Percentiles rank a stretch among this genome's conserved stretches.
Evolutionary conservation across 2,329 filamentous ascomycete species (phyloP).

Genomic region (Scytalidium sp.): DNA sequence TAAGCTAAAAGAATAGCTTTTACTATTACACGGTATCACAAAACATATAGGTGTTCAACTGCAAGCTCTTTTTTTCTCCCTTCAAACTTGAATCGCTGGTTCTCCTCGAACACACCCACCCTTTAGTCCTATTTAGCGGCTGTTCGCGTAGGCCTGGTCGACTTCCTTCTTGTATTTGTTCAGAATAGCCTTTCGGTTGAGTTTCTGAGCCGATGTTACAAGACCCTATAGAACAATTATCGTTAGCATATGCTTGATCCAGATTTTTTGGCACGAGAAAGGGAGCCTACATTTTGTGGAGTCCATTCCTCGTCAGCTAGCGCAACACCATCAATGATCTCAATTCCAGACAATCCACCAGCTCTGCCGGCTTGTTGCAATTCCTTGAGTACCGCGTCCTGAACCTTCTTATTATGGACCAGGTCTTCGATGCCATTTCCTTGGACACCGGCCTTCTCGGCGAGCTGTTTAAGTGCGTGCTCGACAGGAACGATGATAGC

Average conservation of each 20-base stretch:
- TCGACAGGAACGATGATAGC: constrained; percentile 74
- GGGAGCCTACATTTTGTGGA: constrained; percentile 69
- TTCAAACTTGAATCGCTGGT: no score
- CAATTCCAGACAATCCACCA: constrained; percentile 66
- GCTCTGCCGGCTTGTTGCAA: constrained; percentile 62
- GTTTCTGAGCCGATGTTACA: constrained; percentile 69
- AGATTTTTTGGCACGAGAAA: constrained; percentile 17
- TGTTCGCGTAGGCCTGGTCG: constrained; percentile 49
- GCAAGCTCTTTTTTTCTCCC: no score
- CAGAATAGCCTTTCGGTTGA: constrained; percentile 67
- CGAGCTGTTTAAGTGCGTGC: constrained; percentile 58
- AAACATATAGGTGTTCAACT: not conserved
- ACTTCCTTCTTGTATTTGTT: constrained; percentile 60
- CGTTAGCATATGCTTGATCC: constrained; percentile 33
- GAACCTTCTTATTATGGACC: constrained; percentile 64
- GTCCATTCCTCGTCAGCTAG: constrained; percentile 87
- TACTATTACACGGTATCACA: not conserved
- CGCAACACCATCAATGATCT: constrained; percentile 74
- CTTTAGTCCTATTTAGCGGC: not conserved
- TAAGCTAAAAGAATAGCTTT: not conserved
- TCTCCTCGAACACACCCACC: no score
- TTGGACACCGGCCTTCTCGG: constrained; percentile 57
- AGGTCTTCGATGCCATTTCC: constrained; percentile 63
- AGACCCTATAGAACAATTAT: constrained; percentile 43
- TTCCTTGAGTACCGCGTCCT: constrained; percentile 61